phyloP scores from a whole-genome alignment of 1,139 yeast genomes.

The Debaryomyces udenii region DNA sequence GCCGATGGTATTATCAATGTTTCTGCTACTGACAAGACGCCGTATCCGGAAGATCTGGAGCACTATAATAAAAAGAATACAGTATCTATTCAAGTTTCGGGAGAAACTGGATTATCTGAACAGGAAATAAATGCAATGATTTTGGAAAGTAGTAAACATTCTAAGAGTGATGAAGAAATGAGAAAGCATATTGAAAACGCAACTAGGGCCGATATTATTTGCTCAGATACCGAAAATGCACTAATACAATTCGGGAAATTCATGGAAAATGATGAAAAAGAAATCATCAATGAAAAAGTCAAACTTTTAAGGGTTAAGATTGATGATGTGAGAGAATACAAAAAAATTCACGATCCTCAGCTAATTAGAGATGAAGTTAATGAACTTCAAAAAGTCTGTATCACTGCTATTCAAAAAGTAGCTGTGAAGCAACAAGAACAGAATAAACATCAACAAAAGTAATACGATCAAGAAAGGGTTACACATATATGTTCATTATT shows the following conservation, averaged over 20 bases:
- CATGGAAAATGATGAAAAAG: slow-evolving; percentile 42
- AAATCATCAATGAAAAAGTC: slow-evolving; percentile 32
- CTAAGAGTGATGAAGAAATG: slow-evolving; percentile 45
- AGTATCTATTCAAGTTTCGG: slow-evolving; percentile 69
- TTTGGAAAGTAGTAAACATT: slow-evolving; percentile 49
- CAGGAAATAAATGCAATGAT: slow-evolving; percentile 61
- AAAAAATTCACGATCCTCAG: slow-evolving; percentile 37
- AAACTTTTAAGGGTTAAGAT: slow-evolving; percentile 45
- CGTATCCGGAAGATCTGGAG: slow-evolving; percentile 22
- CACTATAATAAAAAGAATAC: slow-evolving; percentile 36
- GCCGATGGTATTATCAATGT: slow-evolving; percentile 84
- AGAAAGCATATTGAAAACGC: slow-evolving; percentile 50
- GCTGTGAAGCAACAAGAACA: slow-evolving; percentile 44
- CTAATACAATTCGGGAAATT: slow-evolving; percentile 46
- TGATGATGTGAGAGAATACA: slow-evolving; percentile 44
- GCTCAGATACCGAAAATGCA: slow-evolving; percentile 59
- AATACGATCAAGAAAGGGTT: neutral
- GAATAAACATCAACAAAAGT: slow-evolving; percentile 11
- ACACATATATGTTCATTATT: too few relatives aligned
- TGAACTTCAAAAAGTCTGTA: slow-evolving; percentile 51
- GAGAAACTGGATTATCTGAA: slow-evolving; percentile 68
- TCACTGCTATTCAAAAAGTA: slow-evolving; percentile 56
- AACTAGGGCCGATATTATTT: slow-evolving; percentile 56
- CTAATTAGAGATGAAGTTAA: slow-evolving; percentile 48
- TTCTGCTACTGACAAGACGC: slow-evolving; percentile 46